Evolutionary conservation across 306 rosid species (phyloP), one percentile per base, ranked within the genome.

Genomic region (Vigna hirtella): DNA sequence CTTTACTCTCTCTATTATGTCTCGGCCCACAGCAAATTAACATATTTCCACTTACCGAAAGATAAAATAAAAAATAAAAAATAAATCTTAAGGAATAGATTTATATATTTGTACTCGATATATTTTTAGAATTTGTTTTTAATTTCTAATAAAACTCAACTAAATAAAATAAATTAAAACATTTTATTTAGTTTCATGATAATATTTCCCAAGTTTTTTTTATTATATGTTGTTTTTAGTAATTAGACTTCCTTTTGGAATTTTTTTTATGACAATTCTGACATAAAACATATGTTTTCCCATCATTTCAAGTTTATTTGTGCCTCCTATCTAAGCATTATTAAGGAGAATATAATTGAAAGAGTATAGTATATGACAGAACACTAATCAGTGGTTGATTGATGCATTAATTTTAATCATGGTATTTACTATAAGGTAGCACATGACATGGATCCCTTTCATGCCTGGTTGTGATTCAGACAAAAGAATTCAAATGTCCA

Each of bases 401-500:
- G 22, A 20, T 66, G 32, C 59, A 77, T 67, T 56, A 34, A 17
- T n/a, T 69, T 24, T 18, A 65, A 77, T 58, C 12, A 48, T 36
- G 77, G 12, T 70, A 59, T 70, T 78, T 78, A 55, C 59, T 47
- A 70, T 58, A 26, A 56, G 69, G 30, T 53, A n/a, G 78, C 82
- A 78, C 82, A 61, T 70, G 77, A 47, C 45, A 69, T 69, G 51
- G 59, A 45, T 45, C 50, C 50, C 74, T 78, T 30, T 78, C 77
- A 7, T 79, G 77, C 72, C 48, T 61, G 55, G 83, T 61, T 70
- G 66, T 61, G 72, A 71, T 79, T 70, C 65, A 49, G 83, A 70
- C 77, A 79, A 22, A 62, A 62, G 36, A 61, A 49, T 61, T 78
- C 38, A 49, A 17, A 2, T 62, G n/a, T 61, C 51, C 64, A 70